Evolutionary conservation across 768 basidiomycete genomes (phyloP).

Genomic region (Tulasnella sp.): DNA sequence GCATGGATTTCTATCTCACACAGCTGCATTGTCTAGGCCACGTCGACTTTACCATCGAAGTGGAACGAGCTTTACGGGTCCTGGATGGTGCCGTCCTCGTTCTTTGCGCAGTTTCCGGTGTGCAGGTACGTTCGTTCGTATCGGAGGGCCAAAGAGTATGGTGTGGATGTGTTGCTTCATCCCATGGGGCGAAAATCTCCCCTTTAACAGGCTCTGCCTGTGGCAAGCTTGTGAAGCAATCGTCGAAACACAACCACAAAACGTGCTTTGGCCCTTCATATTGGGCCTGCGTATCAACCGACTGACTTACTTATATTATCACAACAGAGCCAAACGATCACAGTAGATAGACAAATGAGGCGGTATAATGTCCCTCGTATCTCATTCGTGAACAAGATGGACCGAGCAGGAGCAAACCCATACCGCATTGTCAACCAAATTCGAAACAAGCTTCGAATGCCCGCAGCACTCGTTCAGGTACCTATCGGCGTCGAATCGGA

Average conservation of each 20-base stretch:
- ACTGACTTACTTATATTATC: too few relatives aligned
- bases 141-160: too few relatives aligned
- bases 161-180: too few relatives aligned
- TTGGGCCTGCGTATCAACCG: neutral
- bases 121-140: constrained; percentile 49
- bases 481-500: constrained; percentile 87
- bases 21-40: too few relatives aligned
- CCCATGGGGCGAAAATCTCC: too few relatives aligned
- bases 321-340: constrained; percentile 99
- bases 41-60: constrained; percentile 99
- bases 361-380: constrained; percentile 92
- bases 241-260: too few relatives aligned
- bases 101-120: constrained; percentile 92
- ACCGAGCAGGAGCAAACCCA: constrained; percentile 95
- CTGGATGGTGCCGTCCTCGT: constrained; percentile 95
- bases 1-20: neutral
- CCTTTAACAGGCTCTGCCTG: too few relatives aligned
- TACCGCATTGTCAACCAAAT: constrained; percentile 92
- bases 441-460: constrained; percentile 78
- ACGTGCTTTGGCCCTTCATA: too few relatives aligned
- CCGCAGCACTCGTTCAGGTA: constrained; percentile 90
- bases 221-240: too few relatives aligned
- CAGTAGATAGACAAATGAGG: constrained; percentile 97
- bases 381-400: constrained; percentile 99
- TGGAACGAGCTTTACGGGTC: constrained; percentile 91